Base-by-base conservation (phyloP, 1,139 yeast genomes). In the Kazachstania sp. region DNA sequence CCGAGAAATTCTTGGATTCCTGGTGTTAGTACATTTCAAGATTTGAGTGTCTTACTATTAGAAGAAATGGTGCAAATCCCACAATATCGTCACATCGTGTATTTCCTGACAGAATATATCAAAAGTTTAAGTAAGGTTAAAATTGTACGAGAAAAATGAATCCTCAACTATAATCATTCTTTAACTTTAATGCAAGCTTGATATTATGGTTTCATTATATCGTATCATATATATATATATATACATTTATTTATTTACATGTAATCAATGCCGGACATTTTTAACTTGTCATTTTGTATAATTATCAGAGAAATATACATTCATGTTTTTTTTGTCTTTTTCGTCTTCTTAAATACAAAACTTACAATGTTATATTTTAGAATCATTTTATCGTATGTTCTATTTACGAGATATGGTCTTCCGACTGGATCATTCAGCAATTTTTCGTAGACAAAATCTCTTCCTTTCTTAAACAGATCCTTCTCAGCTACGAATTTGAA, bases 91-190 rank as follows among this genome's bases (percentile, higher is more conserved):
- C 77, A 80, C 0, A 52, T 78, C 8, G 63, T 73, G 1, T 72
- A 71, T 41, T 66, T 79, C 39, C 53, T 78, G 29, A 75, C 71
- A 53, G 66, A 70, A 13, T 75, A 78, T 23, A 52, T 78, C 46
- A 72, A 71, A 53, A 71, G 77, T 46, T 60, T 77, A 13, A 46
- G 63, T 16, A 44, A 52, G 6, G 9, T 31, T 4, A 11, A 19
- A 16, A 20, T 40, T 6, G 11, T 6, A 9, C 36, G 11, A 32
- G 6, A 18, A 32, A 9, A 9, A 6, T 32, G 15, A 15, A 32
- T 32, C 2, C n/a, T n/a, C n/a, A n/a, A n/a, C n/a, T n/a, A 32
- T 32, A 12, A 9, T 15, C 12, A 5, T 9, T 4, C 8, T 32
- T 9, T 32, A 32, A 7, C 3, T 31, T 11, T 32, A 15, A 8